A percentile compares a stretch with the other conserved stretches of the same genome.
These are phyloP conservation scores for Endoconidiophora laricicola DNA, from an alignment of 2,329 filamentous ascomycete species.

Conservation along the genomic window DNA sequence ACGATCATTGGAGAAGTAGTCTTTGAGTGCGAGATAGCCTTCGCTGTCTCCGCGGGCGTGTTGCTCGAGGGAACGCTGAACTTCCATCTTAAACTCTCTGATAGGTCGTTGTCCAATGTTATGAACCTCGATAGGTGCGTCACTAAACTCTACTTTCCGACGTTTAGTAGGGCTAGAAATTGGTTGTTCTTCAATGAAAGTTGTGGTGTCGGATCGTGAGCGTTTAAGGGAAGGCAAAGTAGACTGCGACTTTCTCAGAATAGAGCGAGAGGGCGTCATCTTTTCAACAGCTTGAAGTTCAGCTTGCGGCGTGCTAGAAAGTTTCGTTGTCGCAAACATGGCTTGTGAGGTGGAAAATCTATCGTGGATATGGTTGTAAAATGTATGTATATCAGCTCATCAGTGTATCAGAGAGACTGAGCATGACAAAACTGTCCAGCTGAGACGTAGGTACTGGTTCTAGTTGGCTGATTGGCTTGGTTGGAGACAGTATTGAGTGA, in stretches of 20 bases:
- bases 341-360: not conserved
- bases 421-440: too few relatives aligned
- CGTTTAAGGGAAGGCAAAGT: slow-evolving; percentile 8
- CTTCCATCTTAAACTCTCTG: slow-evolving; percentile 38
- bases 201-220: slow-evolving; percentile 14
- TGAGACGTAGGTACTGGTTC: too few relatives aligned
- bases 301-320: not conserved
- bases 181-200: slow-evolving; percentile 24
- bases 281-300: slow-evolving; percentile 6
- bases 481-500: too few relatives aligned
- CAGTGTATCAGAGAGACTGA: too few relatives aligned
- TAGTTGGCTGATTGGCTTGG: too few relatives aligned
- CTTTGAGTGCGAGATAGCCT: slow-evolving; percentile 44
- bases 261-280: slow-evolving; percentile 33
- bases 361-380: too few relatives aligned
- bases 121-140: slow-evolving; percentile 39
- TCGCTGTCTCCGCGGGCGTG: slow-evolving; percentile 41
- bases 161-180: slow-evolving; percentile 33
- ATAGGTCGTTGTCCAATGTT: slow-evolving; percentile 36
- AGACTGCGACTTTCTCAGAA: slow-evolving; percentile 27
- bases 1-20: slow-evolving; percentile 35
- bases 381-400: too few relatives aligned
- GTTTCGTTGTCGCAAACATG: slow-evolving; percentile 7
- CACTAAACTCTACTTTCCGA: slow-evolving; percentile 41
- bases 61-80: slow-evolving; percentile 37